Conservation (phyloP, 2,329 filamentous ascomycete genomes). For the Leptographium galeiforme region DNA sequence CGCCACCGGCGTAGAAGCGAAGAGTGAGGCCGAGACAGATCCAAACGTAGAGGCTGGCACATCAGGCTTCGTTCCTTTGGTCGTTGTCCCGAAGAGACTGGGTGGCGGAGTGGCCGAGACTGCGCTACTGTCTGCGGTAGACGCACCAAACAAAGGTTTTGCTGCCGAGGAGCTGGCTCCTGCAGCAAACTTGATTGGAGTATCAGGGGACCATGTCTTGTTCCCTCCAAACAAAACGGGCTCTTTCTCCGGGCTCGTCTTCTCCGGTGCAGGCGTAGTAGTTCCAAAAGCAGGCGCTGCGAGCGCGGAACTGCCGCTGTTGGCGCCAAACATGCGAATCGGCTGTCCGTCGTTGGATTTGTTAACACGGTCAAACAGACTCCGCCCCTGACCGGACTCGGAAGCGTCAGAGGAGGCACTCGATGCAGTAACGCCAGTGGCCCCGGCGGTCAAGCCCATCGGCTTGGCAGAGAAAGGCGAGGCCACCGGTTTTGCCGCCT, state of each 20-base stretch:
- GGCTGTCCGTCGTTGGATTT: constrained; percentile 37
- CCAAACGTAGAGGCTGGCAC: not conserved
- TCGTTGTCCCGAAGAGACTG: not conserved
- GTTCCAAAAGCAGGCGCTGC: constrained; percentile 11
- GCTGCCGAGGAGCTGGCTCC: constrained; percentile 6
- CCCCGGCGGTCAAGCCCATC: constrained; percentile 9
- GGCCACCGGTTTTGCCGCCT: constrained; percentile 24
- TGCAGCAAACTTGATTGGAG: constrained; percentile 39
- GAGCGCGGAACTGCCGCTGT: constrained; percentile 9
- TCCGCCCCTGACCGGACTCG: constrained; percentile 32
- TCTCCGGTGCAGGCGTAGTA: constrained; percentile 18
- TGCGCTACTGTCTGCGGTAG: not conserved
- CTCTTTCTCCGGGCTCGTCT: constrained; percentile 30
- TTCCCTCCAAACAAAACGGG: constrained; percentile 19
- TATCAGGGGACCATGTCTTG: constrained; percentile 35
- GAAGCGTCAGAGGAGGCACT: constrained; percentile 27
- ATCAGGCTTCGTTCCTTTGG: not conserved
- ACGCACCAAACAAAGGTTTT: constrained; percentile 10
- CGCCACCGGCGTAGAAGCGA: no score
- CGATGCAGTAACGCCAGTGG: constrained; percentile 13
- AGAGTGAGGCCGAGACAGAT: not conserved
- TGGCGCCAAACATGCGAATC: constrained; percentile 25
- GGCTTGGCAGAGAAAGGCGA: constrained; percentile 20
- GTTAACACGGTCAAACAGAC: constrained; percentile 42
- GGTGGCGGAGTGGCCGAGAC: not conserved